These are phyloP conservation scores for Malassezia equina DNA, from an alignment of 1,284 basidiomycete species.

Conservation along the genomic window DNA sequence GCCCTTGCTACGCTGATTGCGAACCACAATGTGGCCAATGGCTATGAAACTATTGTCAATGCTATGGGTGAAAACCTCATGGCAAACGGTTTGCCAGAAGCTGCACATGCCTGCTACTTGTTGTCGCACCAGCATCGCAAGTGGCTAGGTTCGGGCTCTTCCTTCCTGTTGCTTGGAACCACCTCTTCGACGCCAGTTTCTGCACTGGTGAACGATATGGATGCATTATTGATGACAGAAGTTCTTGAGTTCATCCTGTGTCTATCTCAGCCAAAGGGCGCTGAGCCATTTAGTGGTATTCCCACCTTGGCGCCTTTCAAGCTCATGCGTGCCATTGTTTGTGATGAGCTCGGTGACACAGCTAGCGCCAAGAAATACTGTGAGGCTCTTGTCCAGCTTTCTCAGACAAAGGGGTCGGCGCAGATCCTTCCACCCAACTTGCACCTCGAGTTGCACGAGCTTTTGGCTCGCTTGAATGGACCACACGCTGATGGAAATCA, in stretches of 20 bases:
- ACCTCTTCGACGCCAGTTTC: slow-evolving; percentile 58
- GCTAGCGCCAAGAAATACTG: slow-evolving; percentile 58
- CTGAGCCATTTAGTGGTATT: slow-evolving; percentile 71
- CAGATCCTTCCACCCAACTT: not conserved
- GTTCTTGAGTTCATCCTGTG: slow-evolving; percentile 84
- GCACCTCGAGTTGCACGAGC: slow-evolving; percentile 23
- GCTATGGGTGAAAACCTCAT: slow-evolving; percentile 74
- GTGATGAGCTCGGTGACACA: slow-evolving; percentile 54
- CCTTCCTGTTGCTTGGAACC: not conserved
- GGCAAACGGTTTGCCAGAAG: slow-evolving; percentile 65
- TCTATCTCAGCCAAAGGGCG: slow-evolving; percentile 65
- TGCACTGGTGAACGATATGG: slow-evolving; percentile 61
- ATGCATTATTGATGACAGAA: slow-evolving; percentile 77
- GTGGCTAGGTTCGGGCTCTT: not conserved
- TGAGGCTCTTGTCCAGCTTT: slow-evolving; percentile 69
- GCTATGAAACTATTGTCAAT: slow-evolving; percentile 63
- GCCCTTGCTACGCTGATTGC: slow-evolving; percentile 73
- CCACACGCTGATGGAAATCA: slow-evolving; percentile 67
- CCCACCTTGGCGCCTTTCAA: slow-evolving; percentile 82
- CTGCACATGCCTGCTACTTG: slow-evolving; percentile 80
- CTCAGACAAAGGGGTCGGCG: slow-evolving; percentile 54
- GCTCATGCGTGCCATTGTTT: slow-evolving; percentile 63
- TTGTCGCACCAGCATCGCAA: slow-evolving; percentile 51
- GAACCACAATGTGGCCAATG: slow-evolving; percentile 55
- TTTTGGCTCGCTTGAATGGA: slow-evolving; percentile 68